Conservation (phyloP, 2,329 filamentous ascomycete species). For the Xylariaceae sp. region DNA sequence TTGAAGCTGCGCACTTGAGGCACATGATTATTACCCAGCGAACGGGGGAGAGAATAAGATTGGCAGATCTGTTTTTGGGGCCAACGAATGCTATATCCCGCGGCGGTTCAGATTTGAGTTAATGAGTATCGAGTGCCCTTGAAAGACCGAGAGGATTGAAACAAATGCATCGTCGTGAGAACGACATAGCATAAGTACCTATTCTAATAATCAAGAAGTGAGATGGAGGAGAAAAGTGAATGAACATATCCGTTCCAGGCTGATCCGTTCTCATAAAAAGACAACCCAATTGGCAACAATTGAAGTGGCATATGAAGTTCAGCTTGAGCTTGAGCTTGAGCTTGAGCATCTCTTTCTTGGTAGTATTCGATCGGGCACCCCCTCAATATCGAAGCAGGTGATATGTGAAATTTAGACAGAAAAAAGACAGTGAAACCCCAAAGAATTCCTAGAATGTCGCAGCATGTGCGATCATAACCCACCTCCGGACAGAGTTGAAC, state of each 20-base stretch:
- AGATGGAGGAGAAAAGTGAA: not conserved
- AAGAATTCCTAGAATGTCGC: conserved; percentile 1
- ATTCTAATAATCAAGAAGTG: not conserved
- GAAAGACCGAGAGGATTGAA: too few species aligned
- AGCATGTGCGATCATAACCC: conserved; percentile 3
- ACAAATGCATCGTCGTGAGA: not conserved
- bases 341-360: too few species aligned
- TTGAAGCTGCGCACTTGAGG: not conserved
- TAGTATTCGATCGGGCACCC: too few species aligned
- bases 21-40: not conserved
- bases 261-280: too few species aligned
- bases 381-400: too few species aligned
- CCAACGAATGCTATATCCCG: too few species aligned
- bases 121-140: too few species aligned
- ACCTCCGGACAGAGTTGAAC: conserved; percentile 7
- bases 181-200: not conserved
- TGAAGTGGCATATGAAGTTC: too few species aligned
- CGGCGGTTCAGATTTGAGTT: too few species aligned
- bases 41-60: not conserved
- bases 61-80: not conserved
- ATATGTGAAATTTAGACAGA: not conserved
- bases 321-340: too few species aligned
- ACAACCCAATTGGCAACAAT: too few species aligned
- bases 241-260: too few species aligned
- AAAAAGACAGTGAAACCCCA: not conserved